phyloP scores from a whole-genome alignment of 805 yeast genomes.

The Lipomyces starkeyi region DNA sequence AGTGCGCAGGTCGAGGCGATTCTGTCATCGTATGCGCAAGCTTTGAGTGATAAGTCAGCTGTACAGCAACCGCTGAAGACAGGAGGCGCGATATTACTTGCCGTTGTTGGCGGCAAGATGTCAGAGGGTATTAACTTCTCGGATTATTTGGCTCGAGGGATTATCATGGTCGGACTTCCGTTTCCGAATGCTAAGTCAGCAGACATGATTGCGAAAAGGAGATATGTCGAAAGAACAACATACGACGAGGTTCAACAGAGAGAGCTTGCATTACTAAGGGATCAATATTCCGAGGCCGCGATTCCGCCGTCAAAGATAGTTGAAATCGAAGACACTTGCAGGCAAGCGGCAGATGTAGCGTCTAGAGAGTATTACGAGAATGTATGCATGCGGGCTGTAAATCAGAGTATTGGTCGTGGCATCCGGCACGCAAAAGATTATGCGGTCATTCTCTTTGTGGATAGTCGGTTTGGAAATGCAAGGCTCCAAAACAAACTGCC shows the following conservation, averaged over 20 bases:
- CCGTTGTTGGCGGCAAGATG: slow-evolving; percentile 91
- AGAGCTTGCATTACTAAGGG: not conserved
- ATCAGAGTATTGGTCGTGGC: slow-evolving; percentile 91
- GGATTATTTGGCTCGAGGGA: slow-evolving; percentile 85
- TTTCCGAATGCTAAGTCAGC: slow-evolving; percentile 85
- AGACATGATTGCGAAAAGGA: slow-evolving; percentile 73
- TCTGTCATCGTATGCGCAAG: slow-evolving; percentile 57
- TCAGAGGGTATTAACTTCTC: slow-evolving; percentile 94
- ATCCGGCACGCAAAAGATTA: slow-evolving; percentile 84
- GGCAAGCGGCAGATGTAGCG: slow-evolving; percentile 53
- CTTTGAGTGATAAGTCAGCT: slow-evolving; percentile 43
- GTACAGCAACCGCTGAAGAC: not conserved
- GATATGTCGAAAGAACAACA: slow-evolving; percentile 62
- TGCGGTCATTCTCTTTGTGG: slow-evolving; percentile 74
- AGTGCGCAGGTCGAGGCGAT: slow-evolving; percentile 53
- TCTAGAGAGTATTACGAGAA: slow-evolving; percentile 73
- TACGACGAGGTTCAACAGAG: slow-evolving; percentile 50
- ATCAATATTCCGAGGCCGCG: not conserved
- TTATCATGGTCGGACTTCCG: slow-evolving; percentile 86
- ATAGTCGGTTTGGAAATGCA: slow-evolving; percentile 58
- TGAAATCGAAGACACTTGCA: slow-evolving; percentile 46
- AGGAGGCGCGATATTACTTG: slow-evolving; percentile 70
- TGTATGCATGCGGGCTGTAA: slow-evolving; percentile 86
- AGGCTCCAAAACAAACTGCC: slow-evolving; percentile 66
- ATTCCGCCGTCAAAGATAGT: slow-evolving; percentile 1